Conservation (phyloP, 805 yeast genomes). For the Yarrowia keelungensis region DNA sequence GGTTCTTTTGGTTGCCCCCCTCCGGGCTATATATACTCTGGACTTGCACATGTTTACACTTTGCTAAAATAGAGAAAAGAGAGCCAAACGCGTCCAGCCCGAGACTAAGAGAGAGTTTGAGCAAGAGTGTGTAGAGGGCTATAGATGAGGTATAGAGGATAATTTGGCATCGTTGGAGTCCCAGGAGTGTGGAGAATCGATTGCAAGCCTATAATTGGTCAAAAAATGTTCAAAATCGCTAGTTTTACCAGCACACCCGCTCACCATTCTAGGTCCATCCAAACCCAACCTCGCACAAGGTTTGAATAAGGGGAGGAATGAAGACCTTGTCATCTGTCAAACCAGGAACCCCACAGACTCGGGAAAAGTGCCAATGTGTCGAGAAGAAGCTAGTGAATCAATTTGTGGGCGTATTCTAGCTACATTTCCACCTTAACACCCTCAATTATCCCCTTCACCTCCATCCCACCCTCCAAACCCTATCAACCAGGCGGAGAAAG, state of each 20-base stretch:
- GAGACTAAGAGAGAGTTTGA: neutral
- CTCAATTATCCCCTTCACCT: neutral
- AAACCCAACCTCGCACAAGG: neutral
- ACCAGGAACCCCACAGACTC: neutral
- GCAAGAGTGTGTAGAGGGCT: too few species aligned
- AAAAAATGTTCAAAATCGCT: too few species aligned
- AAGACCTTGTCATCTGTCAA: neutral
- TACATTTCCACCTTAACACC: too few species aligned
- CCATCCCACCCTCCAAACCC: neutral
- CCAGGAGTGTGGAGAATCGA: neutral
- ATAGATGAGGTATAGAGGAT: too few species aligned
- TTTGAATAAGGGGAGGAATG: constrained; percentile 24
- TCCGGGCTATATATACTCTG: constrained; percentile 32
- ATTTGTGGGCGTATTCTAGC: too few species aligned
- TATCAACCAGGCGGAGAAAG: constrained; percentile 23
- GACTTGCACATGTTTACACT: constrained; percentile 21
- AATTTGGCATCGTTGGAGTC: neutral
- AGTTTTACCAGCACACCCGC: too few species aligned
- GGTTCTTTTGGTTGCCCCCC: neutral
- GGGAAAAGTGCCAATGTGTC: too few species aligned
- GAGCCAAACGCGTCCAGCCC: constrained; percentile 37
- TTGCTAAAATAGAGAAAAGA: constrained; percentile 21
- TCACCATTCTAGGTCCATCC: neutral
- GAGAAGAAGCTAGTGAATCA: too few species aligned
- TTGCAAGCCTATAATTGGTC: too few species aligned